Conservation (phyloP, 441 rosid genomes). For the Gossypium schwendimanii region DNA sequence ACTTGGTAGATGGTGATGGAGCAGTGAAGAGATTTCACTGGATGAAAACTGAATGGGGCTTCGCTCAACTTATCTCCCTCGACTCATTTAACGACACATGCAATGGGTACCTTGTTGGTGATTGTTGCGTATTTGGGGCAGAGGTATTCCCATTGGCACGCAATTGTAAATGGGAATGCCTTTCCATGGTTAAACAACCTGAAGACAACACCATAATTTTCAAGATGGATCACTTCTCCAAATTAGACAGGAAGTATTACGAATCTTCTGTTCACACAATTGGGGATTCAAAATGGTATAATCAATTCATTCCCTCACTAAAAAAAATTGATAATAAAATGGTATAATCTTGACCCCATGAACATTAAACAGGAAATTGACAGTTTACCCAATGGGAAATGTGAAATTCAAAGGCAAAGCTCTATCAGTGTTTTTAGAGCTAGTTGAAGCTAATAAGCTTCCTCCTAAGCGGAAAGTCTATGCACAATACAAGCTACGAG, state of each 20-base stretch:
- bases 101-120: slow-evolving; percentile 27
- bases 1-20: slow-evolving; percentile 11
- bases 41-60: slow-evolving; percentile 21
- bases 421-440: neutral
- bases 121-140: slow-evolving; percentile 31
- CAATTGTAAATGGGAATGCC: slow-evolving; percentile 19
- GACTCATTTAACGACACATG: slow-evolving; percentile 18
- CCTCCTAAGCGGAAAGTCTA: slow-evolving; percentile 5
- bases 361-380: slow-evolving; percentile 5
- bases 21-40: slow-evolving; percentile 15
- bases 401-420: neutral
- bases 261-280: neutral
- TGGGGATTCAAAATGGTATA: neutral
- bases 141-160: slow-evolving; percentile 27
- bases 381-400: slow-evolving; percentile 9
- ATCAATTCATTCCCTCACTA: too few relatives aligned
- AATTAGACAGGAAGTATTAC: neutral
- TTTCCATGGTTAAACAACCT: slow-evolving; percentile 17
- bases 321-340: too few relatives aligned
- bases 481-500: slow-evolving; percentile 7
- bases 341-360: too few relatives aligned
- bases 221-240: slow-evolving; percentile 11
- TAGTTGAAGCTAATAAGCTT: neutral
- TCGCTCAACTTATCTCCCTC: slow-evolving; percentile 21
- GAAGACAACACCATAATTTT: slow-evolving; percentile 9